Base-by-base conservation (phyloP, 805 yeast genomes). In the Candida argentea region DNA sequence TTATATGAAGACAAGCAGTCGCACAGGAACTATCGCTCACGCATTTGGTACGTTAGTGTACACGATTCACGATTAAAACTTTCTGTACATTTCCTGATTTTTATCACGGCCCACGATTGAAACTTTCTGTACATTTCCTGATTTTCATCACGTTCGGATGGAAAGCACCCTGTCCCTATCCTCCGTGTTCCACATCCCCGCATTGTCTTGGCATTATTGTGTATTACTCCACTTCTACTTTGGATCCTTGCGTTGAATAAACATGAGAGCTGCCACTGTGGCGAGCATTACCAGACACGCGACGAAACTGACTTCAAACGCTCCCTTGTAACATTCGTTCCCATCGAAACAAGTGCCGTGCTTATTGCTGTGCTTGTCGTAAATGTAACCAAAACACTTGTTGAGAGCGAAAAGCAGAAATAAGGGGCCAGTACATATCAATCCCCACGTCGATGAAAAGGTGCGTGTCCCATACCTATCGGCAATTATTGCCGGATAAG, bases 381-480 rank as follows among this genome's bases (percentile, higher is more conserved):
- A 63, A 18, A 70, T 65, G 6, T 39, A 31, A 2, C 84, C 85
- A 38, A 81, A 67, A 27, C 63, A 55, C 31, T 64, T 65, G 27
- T 76, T 73, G 35, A 79, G 58, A 2, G 60, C 28, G 39, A 69
- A 71, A 22, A 80, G 65, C 0, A 70, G 55, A 4, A 71, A 25
- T 13, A 78, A 52, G 1, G 85, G 84, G 5, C 87, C 87, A 0
- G 85, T 74, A 14, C 86, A 76, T 10, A 73, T 52, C 22, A 80
- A 52, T 0, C 89, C 85, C 89, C 91, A 81, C 1, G 77, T 64
- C 0, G 87, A 77, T 14, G 85, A 73, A 46, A 78, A 81, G 0
- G 73, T 67, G 5, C 54, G 61, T 0, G 82, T 67, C 2, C 87
- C 87, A 53, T 78, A 79, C 9, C 62, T 56, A 37, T 81, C 93